Evolutionary conservation across 805 yeast species (phyloP).

Genomic region (Wickerhamiella brachini): DNA sequence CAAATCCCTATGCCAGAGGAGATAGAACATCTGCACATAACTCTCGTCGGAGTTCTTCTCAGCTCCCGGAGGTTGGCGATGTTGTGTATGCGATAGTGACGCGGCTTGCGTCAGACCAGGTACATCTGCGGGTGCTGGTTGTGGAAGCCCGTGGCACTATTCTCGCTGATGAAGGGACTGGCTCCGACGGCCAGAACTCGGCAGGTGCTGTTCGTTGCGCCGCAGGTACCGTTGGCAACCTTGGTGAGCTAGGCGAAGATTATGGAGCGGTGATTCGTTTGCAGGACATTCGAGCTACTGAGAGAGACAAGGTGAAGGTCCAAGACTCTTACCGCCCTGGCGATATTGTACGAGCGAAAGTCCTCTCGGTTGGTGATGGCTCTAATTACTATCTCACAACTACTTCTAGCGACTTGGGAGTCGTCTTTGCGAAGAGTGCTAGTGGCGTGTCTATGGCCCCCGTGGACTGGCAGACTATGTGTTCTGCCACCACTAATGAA

Average conservation of each 20-base stretch:
- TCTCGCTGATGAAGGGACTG: constrained; percentile 50
- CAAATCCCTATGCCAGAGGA: constrained; percentile 12
- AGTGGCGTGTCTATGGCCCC: constrained; percentile 73
- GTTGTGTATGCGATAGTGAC: constrained; percentile 64
- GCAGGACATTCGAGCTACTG: constrained; percentile 84
- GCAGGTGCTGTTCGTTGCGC: constrained; percentile 20
- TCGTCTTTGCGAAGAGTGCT: constrained; percentile 67
- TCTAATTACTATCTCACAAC: constrained; percentile 79
- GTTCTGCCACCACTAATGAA: constrained; percentile 58
- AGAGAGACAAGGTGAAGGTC: constrained; percentile 73
- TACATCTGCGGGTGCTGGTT: constrained; percentile 59
- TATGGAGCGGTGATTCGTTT: constrained; percentile 76
- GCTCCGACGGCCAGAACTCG: constrained; percentile 35
- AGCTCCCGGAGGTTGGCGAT: constrained; percentile 71
- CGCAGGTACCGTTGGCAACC: constrained; percentile 29
- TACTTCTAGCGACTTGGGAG: constrained; percentile 85
- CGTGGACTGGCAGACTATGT: constrained; percentile 92
- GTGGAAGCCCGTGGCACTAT: constrained; percentile 50
- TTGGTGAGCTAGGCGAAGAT: constrained; percentile 51
- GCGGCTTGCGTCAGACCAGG: constrained; percentile 53
- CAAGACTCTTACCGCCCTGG: constrained; percentile 78
- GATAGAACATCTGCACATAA: constrained; percentile 9
- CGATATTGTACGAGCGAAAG: constrained; percentile 74
- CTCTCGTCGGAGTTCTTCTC: constrained; percentile 12
- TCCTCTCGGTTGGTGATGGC: constrained; percentile 85